A percentile compares a stretch with the other conserved stretches of the same genome.
phyloP scores from a whole-genome alignment of 1,139 yeast species.

The Torulaspora pretoriensis region DNA sequence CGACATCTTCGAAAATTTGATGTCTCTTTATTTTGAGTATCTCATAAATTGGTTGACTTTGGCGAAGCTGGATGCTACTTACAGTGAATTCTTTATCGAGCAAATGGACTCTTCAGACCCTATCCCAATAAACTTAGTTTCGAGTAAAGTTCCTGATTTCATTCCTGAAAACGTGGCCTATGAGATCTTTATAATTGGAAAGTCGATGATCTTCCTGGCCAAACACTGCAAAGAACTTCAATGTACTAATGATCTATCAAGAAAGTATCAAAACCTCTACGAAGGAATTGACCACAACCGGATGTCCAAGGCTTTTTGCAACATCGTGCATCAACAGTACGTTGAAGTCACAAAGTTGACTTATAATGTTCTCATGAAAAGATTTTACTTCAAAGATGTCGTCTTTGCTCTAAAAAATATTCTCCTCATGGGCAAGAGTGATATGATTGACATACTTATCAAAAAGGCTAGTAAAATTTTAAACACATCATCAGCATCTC shows the following conservation, averaged over 20 bases:
- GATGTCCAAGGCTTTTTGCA: conserved; percentile 35
- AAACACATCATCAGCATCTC: conserved; percentile 55
- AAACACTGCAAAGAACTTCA: conserved; percentile 57
- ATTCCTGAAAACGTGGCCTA: conserved; percentile 46
- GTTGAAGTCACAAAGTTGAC: conserved; percentile 54
- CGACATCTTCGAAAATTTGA: conserved; percentile 46
- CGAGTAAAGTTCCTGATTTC: conserved; percentile 56
- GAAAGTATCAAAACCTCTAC: conserved; percentile 28
- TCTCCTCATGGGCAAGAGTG: conserved; percentile 69
- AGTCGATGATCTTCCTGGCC: conserved; percentile 65
- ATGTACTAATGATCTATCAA: conserved; percentile 49
- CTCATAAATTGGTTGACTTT: conserved; percentile 63
- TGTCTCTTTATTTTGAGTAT: conserved; percentile 60
- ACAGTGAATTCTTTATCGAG: conserved; percentile 65
- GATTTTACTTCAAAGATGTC: conserved; percentile 51
- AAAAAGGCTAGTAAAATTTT: conserved; percentile 53
- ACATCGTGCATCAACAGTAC: conserved; percentile 50
- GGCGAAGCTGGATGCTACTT: conserved; percentile 57
- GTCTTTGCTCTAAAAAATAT: conserved; percentile 60
- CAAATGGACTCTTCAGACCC: conserved; percentile 12
- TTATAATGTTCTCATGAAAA: conserved; percentile 48
- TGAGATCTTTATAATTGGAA: conserved; percentile 71
- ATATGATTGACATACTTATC: conserved; percentile 66
- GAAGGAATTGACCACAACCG: conserved; percentile 8
- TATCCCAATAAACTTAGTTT: conserved; percentile 28